Base-by-base conservation (phyloP, 2,329 filamentous ascomycete genomes). In the Fusarium sp. region DNA sequence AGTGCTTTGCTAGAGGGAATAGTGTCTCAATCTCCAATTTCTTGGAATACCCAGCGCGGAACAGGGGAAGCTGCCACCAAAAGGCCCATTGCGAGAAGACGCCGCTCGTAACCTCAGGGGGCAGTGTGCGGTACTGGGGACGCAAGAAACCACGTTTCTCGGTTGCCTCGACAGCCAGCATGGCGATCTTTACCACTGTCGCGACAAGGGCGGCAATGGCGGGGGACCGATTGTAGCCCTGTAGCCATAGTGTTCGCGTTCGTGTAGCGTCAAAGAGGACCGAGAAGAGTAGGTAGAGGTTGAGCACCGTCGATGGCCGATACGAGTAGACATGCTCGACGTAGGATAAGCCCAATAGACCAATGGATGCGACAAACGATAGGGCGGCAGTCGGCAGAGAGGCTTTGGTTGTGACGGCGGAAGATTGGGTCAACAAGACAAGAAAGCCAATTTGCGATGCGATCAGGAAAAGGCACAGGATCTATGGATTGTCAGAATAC, bases 241-340 rank as follows among this genome's bases (percentile, higher is more conserved):
- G 55, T 1, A 71, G 64, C 57, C 67, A 73, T n/a, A 73, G 43
- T 12, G 71, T 73, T 2, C 71, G 61, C 5, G 67, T 63, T 28
- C 58, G 44, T 0, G 59, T 18, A 3, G 61, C 59, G 8, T 73
- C 70, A 11, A 73, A 69, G 2, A 73, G 56, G 7, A 41, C 40
- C 0, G 70, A 56, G 8, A 73, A 59, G 2, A 71, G 60, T 1
- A 73, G 27, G 11, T 66, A 73, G 6, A 71, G 44, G 6, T 57
- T 69, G 2, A 73, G 60, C 2, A 73, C 47, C 3, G 70, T 73
- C 1, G 70, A 73, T 1, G 70, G 70, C 2, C 70, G 64, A 30
- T 69, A 66, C 0, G 70, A 71, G 11, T 68, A 66, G 50, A 68
- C 52, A 18, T 73, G 70, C n/a, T 73, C 70, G 3, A 73, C 15